These are phyloP conservation scores for Suillus brevipes DNA, from an alignment of 768 basidiomycete species.

Conservation along the genomic window DNA sequence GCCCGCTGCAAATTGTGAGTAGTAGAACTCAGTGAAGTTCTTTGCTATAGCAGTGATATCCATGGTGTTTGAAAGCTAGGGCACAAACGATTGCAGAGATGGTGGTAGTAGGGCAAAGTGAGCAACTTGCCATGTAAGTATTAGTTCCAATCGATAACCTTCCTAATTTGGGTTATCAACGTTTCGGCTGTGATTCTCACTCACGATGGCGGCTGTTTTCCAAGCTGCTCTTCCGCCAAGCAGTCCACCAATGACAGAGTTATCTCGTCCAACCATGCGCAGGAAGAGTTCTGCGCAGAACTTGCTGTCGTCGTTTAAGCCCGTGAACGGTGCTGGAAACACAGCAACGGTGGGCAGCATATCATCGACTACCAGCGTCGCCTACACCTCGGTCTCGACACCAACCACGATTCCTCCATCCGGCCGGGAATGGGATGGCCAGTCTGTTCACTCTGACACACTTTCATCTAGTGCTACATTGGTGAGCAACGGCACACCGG, in stretches of 20 bases:
- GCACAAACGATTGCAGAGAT: constrained; percentile 17
- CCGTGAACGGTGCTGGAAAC: constrained; percentile 22
- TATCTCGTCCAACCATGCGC: constrained; percentile 63
- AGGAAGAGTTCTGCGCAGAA: constrained; percentile 87
- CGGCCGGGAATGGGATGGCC: constrained; percentile 70
- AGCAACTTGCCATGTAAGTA: not conserved
- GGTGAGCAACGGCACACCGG: constrained; percentile 34
- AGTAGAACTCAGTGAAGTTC: constrained; percentile 85
- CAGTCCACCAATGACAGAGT: constrained; percentile 31
- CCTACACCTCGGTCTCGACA: constrained; percentile 38
- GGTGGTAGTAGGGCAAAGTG: constrained; percentile 6
- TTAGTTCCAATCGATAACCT: constrained; percentile 1
- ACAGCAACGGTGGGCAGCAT: constrained; percentile 36
- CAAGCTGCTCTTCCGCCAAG: constrained; percentile 18
- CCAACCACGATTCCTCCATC: constrained; percentile 40
- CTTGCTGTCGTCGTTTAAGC: constrained; percentile 72
- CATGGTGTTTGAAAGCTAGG: constrained; percentile 49
- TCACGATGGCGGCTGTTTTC: constrained; percentile 20
- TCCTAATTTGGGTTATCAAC: constrained; percentile 22
- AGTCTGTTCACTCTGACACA: constrained; percentile 58
- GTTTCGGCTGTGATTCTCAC: constrained; percentile 2
- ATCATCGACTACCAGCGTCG: constrained; percentile 37
- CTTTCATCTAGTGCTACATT: constrained; percentile 40
- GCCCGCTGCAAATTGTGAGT: constrained; percentile 68
- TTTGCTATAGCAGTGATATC: constrained; percentile 75